These are phyloP conservation scores for Monosporascus sp. DNA, from an alignment of 2,329 filamentous ascomycete species.

Conservation along the genomic window DNA sequence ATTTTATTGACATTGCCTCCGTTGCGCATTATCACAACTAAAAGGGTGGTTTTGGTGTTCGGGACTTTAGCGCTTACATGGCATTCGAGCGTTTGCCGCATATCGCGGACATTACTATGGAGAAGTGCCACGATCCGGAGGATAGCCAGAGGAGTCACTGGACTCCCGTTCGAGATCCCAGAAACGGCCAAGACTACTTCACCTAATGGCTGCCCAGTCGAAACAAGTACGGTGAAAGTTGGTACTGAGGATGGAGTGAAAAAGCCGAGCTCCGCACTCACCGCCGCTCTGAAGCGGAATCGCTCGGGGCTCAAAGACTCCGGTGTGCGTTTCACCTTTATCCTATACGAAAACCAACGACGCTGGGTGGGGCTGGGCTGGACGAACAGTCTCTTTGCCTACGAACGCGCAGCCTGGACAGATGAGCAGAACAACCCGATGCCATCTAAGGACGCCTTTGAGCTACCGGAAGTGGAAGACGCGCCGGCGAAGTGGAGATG, in stretches of 20 bases:
- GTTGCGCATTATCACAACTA: conserved; percentile 78
- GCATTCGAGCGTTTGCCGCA: conserved; percentile 82
- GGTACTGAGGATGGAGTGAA: conserved; percentile 30
- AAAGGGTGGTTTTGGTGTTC: conserved; percentile 75
- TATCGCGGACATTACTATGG: conserved; percentile 86
- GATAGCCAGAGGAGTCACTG: conserved; percentile 69
- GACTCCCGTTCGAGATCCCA: conserved; percentile 65
- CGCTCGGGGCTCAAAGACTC: conserved; percentile 52
- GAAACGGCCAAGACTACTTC: conserved; percentile 17
- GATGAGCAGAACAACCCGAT: conserved; percentile 88
- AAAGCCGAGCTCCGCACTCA: conserved; percentile 26
- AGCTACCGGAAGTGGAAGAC: conserved; percentile 58
- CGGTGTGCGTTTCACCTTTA: conserved; percentile 93
- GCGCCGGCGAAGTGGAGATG: conserved; percentile 63
- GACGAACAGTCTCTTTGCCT: conserved; percentile 86
- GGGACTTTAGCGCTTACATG: conserved; percentile 86
- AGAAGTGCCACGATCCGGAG: conserved; percentile 71
- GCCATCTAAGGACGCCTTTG: conserved; percentile 66
- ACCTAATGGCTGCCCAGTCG: not conserved
- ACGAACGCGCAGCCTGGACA: conserved; percentile 88
- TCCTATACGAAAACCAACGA: conserved; percentile 92
- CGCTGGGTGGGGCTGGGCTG: conserved; percentile 93
- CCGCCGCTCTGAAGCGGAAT: conserved; percentile 29
- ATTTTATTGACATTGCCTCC: conserved; percentile 76
- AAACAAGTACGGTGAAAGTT: conserved; percentile 21